A percentile compares a stretch with the other conserved stretches of the same genome.
These are phyloP conservation scores for Chondrus crispus DNA, from an alignment of 23 red algal species.

Conservation along the genomic window DNA sequence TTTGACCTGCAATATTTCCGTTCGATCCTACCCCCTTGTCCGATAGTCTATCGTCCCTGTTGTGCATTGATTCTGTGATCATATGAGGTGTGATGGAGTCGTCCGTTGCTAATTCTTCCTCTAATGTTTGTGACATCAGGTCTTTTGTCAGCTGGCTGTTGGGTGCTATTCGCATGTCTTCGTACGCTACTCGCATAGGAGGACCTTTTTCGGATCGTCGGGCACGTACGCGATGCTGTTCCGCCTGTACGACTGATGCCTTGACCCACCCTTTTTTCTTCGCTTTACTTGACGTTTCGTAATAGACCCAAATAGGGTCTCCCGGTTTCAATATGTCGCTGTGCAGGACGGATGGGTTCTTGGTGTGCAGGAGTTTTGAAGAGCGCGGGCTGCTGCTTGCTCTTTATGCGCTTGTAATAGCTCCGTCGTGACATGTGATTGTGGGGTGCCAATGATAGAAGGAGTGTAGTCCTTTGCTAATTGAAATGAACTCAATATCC, in stretches of 20 bases:
- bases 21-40: background rate
- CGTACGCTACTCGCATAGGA: conserved; percentile 13
- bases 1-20: background rate
- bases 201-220: background rate
- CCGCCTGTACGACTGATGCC: background rate
- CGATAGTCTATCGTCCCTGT: background rate
- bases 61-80: too few relatives aligned
- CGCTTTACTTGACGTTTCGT: conserved; percentile 3
- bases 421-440: background rate
- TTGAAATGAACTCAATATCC: background rate
- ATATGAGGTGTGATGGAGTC: too few relatives aligned
- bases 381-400: background rate
- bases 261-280: background rate
- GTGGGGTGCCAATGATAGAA: background rate
- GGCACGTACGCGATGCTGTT: background rate
- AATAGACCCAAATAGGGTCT: background rate
- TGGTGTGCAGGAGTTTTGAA: too few relatives aligned
- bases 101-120: conserved; percentile 3
- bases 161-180: background rate
- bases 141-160: background rate
- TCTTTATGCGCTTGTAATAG: background rate
- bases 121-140: background rate
- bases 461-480: background rate
- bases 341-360: too few relatives aligned
- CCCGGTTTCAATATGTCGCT: too few relatives aligned